phyloP scores from a whole-genome alignment of 352 stramenopile species.

The Phytophthora multivora region DNA sequence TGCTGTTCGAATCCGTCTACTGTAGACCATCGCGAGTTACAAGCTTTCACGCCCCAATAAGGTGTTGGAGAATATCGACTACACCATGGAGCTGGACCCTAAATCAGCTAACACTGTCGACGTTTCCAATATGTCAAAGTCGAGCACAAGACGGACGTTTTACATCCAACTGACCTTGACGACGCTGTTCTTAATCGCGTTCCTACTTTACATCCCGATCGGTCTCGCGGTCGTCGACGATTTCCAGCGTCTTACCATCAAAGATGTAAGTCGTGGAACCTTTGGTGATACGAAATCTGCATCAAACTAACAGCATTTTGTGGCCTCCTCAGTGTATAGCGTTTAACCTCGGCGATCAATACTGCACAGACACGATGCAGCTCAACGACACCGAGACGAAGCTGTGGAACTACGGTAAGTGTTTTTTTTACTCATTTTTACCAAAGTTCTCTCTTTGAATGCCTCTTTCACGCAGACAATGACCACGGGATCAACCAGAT shows the following conservation, averaged over 20 bases:
- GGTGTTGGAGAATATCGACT: not conserved
- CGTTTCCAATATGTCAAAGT: constrained; percentile 17
- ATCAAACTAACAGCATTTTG: not conserved
- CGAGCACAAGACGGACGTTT: constrained; percentile 35
- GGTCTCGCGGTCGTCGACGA: constrained; percentile 47
- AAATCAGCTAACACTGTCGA: not conserved
- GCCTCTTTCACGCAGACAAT: constrained; percentile 15
- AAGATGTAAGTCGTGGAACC: constrained; percentile 16
- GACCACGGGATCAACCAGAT: constrained; percentile 39
- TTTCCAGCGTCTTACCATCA: constrained; percentile 50
- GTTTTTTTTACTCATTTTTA: not conserved
- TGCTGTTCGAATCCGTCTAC: not conserved
- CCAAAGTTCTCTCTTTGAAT: not conserved
- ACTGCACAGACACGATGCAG: constrained; percentile 59
- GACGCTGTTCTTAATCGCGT: constrained; percentile 58
- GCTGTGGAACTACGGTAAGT: constrained; percentile 69
- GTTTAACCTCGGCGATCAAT: constrained; percentile 45
- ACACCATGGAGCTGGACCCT: not conserved
- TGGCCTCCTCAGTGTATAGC: constrained; percentile 40
- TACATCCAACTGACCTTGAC: constrained; percentile 36
- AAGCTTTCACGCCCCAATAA: constrained; percentile 25
- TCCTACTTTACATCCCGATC: constrained; percentile 69
- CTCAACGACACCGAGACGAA: constrained; percentile 53
- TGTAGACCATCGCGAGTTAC: constrained; percentile 40
- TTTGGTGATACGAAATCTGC: not conserved